These are phyloP conservation scores for Backusella psychrophila DNA, from an alignment of 192 early-diverging fungal species.

Conservation along the genomic window DNA sequence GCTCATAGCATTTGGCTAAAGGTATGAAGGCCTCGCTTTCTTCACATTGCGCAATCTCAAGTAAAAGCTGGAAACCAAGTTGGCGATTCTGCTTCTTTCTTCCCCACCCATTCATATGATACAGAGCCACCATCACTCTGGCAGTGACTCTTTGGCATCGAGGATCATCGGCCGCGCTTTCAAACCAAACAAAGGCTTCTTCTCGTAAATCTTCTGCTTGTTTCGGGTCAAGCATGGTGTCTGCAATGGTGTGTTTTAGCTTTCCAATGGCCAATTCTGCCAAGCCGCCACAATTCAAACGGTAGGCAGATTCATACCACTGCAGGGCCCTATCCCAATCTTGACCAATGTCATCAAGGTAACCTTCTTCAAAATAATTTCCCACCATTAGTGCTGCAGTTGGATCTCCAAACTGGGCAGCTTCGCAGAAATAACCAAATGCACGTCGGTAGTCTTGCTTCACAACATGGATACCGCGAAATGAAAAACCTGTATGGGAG, in stretches of 20 bases:
- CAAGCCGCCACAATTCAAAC: constrained; percentile 10
- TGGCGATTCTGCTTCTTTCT: background rate
- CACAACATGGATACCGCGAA: constrained; percentile 13
- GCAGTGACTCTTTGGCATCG: background rate
- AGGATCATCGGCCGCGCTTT: background rate
- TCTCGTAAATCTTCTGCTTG: constrained; percentile 15
- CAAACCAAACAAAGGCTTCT: constrained; percentile 11
- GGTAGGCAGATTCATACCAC: constrained; percentile 24
- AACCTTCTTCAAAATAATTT: constrained; percentile 31
- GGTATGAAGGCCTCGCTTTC: constrained; percentile 23
- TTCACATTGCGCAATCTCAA: constrained; percentile 21
- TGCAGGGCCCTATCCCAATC: constrained; percentile 17
- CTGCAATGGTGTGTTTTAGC: constrained; percentile 18
- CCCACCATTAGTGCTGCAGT: constrained; percentile 30
- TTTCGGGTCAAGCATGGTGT: background rate
- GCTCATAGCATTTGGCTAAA: constrained; percentile 35
- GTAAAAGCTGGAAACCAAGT: constrained; percentile 15
- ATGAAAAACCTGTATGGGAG: constrained; percentile 23
- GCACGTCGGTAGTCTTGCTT: constrained; percentile 27
- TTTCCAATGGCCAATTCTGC: constrained; percentile 29
- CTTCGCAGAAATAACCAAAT: constrained; percentile 24
- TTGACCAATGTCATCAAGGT: constrained; percentile 1
- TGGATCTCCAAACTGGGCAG: constrained; percentile 22
- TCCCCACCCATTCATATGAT: constrained; percentile 36
- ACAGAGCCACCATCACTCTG: constrained; percentile 28